A percentile compares a stretch with the other conserved stretches of the same genome.
phyloP scores from a whole-genome alignment of 352 stramenopile species.

The Phytophthora sojae region DNA sequence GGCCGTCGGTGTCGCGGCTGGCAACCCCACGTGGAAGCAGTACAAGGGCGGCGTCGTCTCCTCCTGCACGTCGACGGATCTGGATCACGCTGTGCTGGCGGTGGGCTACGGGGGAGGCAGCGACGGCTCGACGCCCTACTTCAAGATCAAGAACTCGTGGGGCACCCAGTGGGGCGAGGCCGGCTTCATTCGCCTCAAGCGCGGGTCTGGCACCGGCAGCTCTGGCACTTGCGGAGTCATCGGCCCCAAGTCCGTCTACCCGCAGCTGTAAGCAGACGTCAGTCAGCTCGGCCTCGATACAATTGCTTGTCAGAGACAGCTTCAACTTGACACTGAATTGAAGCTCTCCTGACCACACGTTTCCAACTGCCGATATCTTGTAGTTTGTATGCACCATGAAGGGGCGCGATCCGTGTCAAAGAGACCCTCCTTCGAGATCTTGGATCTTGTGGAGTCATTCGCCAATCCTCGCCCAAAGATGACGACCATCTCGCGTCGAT shows the following conservation, averaged over 20 bases:
- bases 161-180: constrained; percentile 92
- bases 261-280: constrained; percentile 41
- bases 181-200: constrained; percentile 95
- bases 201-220: constrained; percentile 54
- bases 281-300: neutral
- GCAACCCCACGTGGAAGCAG: constrained; percentile 97
- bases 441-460: constrained; percentile 18
- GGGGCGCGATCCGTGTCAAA: constrained; percentile 19
- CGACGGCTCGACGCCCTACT: constrained; percentile 58
- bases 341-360: constrained; percentile 24
- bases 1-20: constrained; percentile 94
- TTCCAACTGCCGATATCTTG: constrained; percentile 28
- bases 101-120: constrained; percentile 91
- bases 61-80: constrained; percentile 79
- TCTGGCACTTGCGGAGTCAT: constrained; percentile 64
- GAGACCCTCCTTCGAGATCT: constrained; percentile 1
- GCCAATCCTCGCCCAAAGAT: constrained; percentile 13
- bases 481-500: constrained; percentile 8
- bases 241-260: constrained; percentile 66
- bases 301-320: constrained; percentile 2
- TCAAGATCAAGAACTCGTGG: constrained; percentile 99
- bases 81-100: constrained; percentile 98
- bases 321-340: constrained; percentile 30
- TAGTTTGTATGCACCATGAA: constrained; percentile 36
- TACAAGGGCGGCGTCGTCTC: constrained; percentile 95